Conservation (phyloP, 1,284 basidiomycete species). For the Neotropicomus parvogracilis region DNA sequence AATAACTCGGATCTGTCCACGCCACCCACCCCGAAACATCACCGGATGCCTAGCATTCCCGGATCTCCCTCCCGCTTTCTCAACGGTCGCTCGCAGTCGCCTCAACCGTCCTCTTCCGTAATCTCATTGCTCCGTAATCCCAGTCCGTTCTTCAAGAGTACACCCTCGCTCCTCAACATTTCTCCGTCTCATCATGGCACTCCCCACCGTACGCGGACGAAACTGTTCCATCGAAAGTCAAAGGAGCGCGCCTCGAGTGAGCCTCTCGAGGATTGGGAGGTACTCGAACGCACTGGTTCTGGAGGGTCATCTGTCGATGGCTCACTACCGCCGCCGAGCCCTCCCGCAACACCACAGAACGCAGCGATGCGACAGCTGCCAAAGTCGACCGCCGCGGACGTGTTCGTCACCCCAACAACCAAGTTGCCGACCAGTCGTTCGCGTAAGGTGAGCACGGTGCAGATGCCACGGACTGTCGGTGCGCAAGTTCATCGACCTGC, state of each 20-base stretch:
- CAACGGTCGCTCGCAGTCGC: conserved; percentile 31
- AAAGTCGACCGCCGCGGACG: conserved; percentile 9
- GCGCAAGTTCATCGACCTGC: conserved; percentile 23
- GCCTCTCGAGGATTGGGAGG: conserved; percentile 33
- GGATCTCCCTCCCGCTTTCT: conserved; percentile 33
- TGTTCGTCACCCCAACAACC: conserved; percentile 16
- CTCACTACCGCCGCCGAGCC: conserved; percentile 21
- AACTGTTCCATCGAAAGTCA: conserved; percentile 34
- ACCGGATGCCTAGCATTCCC: conserved; percentile 29
- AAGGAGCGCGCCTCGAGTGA: conserved; percentile 34
- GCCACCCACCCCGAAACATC: conserved; percentile 33
- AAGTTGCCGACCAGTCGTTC: conserved; percentile 14
- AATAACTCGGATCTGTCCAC: conserved; percentile 30
- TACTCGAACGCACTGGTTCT: conserved; percentile 30
- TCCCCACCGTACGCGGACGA: conserved; percentile 29
- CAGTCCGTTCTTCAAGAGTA: conserved; percentile 36
- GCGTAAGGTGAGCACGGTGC: conserved; percentile 27
- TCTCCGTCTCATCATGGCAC: conserved; percentile 34
- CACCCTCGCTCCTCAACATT: conserved; percentile 29
- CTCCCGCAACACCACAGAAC: conserved; percentile 23
- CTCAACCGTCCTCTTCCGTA: conserved; percentile 34
- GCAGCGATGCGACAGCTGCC: conserved; percentile 12
- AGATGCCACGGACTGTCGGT: conserved; percentile 20
- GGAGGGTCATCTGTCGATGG: conserved; percentile 25
- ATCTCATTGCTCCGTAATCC: conserved; percentile 35